Conservation (phyloP, 176 grass and related monocot genomes). For the Coix lacrymajobi region DNA sequence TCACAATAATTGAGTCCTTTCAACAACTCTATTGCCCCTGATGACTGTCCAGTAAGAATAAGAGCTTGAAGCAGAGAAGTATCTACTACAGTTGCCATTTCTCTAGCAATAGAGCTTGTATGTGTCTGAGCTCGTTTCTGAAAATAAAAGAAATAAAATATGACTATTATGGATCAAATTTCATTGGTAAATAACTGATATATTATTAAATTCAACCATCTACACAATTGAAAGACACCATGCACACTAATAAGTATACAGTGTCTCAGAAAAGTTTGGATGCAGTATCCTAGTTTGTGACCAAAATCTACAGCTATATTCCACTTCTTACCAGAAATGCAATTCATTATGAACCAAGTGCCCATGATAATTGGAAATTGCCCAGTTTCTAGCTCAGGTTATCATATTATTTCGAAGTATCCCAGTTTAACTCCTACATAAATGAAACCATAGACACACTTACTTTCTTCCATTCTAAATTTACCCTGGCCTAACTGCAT, state of each 20-base stretch:
- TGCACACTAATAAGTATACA: neutral
- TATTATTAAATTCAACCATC: conserved; percentile 2
- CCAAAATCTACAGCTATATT: neutral
- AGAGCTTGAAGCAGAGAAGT: conserved; percentile 94
- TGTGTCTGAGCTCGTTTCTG: conserved; percentile 66
- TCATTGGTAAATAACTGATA: conserved; percentile 17
- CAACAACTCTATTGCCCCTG: conserved; percentile 53
- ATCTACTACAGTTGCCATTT: conserved; percentile 86
- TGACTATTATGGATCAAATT: conserved; percentile 10
- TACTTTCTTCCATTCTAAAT: neutral
- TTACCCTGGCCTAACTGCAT: neutral
- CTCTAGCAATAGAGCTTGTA: conserved; percentile 87
- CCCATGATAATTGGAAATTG: neutral
- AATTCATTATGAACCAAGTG: neutral
- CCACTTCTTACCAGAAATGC: neutral
- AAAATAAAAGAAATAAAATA: conserved; percentile 15
- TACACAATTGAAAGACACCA: conserved; percentile 8
- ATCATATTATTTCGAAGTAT: neutral
- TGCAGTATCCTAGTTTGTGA: neutral
- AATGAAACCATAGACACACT: neutral
- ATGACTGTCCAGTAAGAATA: conserved; percentile 76
- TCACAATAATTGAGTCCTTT: conserved; percentile 90
- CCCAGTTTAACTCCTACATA: neutral
- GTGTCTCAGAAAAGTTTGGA: conserved; percentile 5
- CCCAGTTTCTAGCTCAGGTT: neutral